These are phyloP conservation scores for Heliosperma pusillum DNA, from an alignment of 148 eudicot species.

Conservation along the genomic window DNA sequence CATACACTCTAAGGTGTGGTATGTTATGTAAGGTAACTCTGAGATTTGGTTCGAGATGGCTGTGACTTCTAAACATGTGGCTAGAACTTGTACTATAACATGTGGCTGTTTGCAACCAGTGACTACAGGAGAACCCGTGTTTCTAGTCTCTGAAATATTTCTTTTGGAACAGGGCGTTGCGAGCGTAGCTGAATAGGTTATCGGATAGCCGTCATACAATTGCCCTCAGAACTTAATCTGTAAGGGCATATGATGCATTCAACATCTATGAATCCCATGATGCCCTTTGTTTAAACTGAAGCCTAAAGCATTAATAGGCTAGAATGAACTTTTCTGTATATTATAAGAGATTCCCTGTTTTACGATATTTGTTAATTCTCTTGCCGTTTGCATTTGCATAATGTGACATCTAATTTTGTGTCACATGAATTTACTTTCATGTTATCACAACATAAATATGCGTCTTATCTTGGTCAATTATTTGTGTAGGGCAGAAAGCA, in stretches of 20 bases:
- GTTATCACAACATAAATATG: not conserved
- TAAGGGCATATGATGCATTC: not conserved
- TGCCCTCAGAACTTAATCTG: not conserved
- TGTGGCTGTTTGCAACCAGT: not conserved
- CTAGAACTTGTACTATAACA: not conserved
- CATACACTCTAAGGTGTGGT: not conserved
- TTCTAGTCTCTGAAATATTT: slow-evolving; percentile 1
- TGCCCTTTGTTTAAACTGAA: not conserved
- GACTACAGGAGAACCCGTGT: not conserved
- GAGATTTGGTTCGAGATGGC: not conserved
- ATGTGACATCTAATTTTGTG: not conserved
- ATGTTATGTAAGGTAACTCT: not conserved
- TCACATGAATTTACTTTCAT: not conserved
- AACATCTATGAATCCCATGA: not conserved
- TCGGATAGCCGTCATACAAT: not conserved
- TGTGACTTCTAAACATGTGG: not conserved
- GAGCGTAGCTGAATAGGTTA: slow-evolving; percentile 2
- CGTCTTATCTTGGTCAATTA: slow-evolving; percentile 4
- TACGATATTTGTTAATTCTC: not conserved
- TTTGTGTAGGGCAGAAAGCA: slow-evolving; percentile 51
- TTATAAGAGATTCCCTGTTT: not conserved
- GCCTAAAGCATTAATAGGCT: not conserved
- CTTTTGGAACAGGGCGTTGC: not conserved
- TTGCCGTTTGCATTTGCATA: not conserved
- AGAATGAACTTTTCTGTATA: not conserved